Percentiles rank a stretch among this genome's conserved stretches.
phyloP scores from a whole-genome alignment of 805 yeast genomes.

The Yarrowia porcina region DNA sequence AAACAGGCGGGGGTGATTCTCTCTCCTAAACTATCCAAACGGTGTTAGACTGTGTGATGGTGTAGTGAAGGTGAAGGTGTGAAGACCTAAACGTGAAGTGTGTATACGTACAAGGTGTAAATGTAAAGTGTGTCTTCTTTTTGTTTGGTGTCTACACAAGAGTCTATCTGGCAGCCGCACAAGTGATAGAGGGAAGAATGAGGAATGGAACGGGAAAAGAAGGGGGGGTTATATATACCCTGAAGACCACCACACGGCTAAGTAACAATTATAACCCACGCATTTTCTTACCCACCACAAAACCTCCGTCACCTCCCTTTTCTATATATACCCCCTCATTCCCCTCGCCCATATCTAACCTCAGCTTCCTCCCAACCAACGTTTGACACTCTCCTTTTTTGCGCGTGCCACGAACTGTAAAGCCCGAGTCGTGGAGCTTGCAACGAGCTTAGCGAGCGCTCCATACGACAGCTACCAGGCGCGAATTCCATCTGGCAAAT shows the following conservation, averaged over 20 bases:
- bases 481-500: too few species aligned
- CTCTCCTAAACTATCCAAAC: neutral
- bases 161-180: conserved; percentile 21
- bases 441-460: too few species aligned
- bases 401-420: conserved; percentile 2
- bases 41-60: neutral
- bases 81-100: neutral
- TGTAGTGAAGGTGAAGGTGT: neutral
- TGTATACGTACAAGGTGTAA: neutral
- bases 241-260: too few species aligned
- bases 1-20: too few species aligned
- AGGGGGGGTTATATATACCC: too few species aligned
- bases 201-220: too few species aligned
- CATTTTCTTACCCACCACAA: too few species aligned
- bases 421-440: too few species aligned
- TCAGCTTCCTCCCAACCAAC: neutral
- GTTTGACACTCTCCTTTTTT: neutral
- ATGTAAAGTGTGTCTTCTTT: neutral
- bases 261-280: too few species aligned
- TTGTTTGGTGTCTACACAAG: neutral
- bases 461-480: too few species aligned
- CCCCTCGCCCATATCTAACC: conserved; percentile 21
- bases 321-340: conserved; percentile 18
- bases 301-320: neutral
- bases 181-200: neutral